Evolutionary conservation across 108 stramenopile genomes (phyloP), one percentile per base, ranked within the genome.

Genomic region (Stephanodiscus triporus): DNA sequence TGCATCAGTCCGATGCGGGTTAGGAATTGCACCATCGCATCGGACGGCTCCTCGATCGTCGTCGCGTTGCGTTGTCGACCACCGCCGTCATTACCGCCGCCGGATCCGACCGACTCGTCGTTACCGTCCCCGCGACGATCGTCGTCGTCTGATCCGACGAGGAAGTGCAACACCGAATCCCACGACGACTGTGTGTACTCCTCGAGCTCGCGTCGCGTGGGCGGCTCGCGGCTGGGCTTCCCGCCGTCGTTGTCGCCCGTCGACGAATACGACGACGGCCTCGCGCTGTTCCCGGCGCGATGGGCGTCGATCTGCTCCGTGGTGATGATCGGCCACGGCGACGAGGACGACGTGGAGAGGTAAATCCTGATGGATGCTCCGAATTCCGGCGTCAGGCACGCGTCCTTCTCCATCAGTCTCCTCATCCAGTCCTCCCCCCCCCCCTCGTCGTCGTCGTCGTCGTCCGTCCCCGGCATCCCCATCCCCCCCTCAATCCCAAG

Each of bases 131-230:
- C 19, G 47, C 48, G 37, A 51, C 78, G 11, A 43, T 66, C 68
- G 24, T 47, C 54, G 53, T 87, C 84, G 27, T 85, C 84, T 7
- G 87, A 87, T 29, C 93, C 93, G 10, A 94, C 93, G 17, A 94
- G 64, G 73, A 89, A 91, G 68, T 94, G 93, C 73, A 94, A 66
- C 6, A 91, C 89, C 10, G 91, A 85, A 82, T 94, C 91, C 91
- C 91, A 94, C 68, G 79, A 84, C 34, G 81, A 68, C 78, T 94
- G 91, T 11, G 93, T 91, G 57, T 89, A 92, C 50, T 77, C 76
- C 62, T 94, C 89, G 27, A 94, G 59, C 78, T 92, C 91, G 70
- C 84, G 78, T 4, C 48, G 72, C 11, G 90, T 86, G 64, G 87
- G 87, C 43, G 84, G 83, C 24, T 73, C 72, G 24, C 78, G 50